Evolutionary conservation across 2,329 filamentous ascomycete genomes (phyloP), one percentile per base, ranked within the genome.

Genomic region (Hansfordia pulvinata): DNA sequence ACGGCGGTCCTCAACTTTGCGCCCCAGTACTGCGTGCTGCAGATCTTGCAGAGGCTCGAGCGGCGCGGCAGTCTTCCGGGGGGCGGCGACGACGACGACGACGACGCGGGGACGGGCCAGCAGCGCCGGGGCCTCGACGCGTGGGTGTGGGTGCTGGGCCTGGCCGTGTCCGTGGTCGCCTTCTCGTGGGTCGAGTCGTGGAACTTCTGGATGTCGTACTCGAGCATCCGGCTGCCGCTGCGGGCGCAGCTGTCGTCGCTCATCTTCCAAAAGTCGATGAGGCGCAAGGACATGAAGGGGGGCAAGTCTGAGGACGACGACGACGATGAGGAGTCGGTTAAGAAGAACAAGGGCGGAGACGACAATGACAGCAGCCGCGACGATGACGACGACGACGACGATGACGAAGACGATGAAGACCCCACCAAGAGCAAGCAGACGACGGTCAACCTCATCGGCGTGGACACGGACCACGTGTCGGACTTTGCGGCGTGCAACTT

Each of bases 231-330:
- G 23, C 60, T 83, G 14, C 76, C 78, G 0, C 56, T 86, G 10
- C 70, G 77, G 27, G 65, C 72, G 16, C 75, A 85, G 39, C 54
- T 90, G 3, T 72, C 76, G 2, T 66, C 77, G 1, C 59, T 84
- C 6, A 67, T 88, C 10, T 88, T 86, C 39, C 68, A 76, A 32
- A 90, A 90, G 47, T 69, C 78, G 0, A 71, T 85, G 60, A 65
- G 76, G 22, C 67, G 76, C 25, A 88, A 88, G 45, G 81, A 86
- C 46, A 69, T 81, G 20, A 83, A 84, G 44, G n/a, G n/a, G n/a
- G n/a, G n/a, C n/a, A 90, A 90, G 47, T 69, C 78, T 0, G 71
- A 85, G 60, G 65, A 76, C 21, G 67, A 76, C 25, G 88, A 88
- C 45, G 81, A 86, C 46, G 69, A 81, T 20, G 83, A 84, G 44